Evolutionary conservation across 805 yeast species (phyloP).

Genomic region (Kluyveromyces lactis): DNA sequence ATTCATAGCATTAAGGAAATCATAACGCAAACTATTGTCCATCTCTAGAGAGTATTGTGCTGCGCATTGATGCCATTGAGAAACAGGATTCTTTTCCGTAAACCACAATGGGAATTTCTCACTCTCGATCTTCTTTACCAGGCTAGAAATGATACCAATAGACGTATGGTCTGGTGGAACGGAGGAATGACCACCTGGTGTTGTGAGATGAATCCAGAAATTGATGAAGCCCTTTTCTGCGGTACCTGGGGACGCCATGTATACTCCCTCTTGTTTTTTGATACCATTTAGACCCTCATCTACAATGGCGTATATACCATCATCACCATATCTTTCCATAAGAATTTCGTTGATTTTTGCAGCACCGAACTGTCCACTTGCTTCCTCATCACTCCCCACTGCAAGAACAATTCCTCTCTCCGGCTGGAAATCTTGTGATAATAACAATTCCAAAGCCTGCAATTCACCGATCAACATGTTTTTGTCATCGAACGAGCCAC

Average conservation of each 20-base stretch:
- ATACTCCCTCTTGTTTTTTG: slow-evolving; percentile 32
- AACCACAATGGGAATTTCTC: slow-evolving; percentile 39
- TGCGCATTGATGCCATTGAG: slow-evolving; percentile 48
- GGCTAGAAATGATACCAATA: slow-evolving; percentile 58
- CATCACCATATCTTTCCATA: slow-evolving; percentile 44
- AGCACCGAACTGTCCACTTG: slow-evolving; percentile 59
- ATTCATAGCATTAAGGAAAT: slow-evolving; percentile 11
- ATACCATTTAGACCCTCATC: slow-evolving; percentile 54
- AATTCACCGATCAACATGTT: slow-evolving; percentile 53
- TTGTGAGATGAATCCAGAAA: slow-evolving; percentile 24
- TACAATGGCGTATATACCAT: slow-evolving; percentile 51
- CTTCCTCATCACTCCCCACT: slow-evolving; percentile 73
- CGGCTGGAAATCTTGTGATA: slow-evolving; percentile 41
- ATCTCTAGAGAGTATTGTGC: slow-evolving; percentile 34
- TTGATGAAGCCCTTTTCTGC: slow-evolving; percentile 54
- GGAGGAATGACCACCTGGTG: slow-evolving; percentile 55
- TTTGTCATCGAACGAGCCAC: slow-evolving; percentile 72
- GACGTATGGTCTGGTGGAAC: slow-evolving; percentile 61
- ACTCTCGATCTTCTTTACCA: slow-evolving; percentile 45
- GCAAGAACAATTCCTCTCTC: slow-evolving; percentile 51
- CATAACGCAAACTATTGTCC: slow-evolving; percentile 8
- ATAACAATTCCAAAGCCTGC: slow-evolving; percentile 48
- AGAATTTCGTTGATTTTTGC: slow-evolving; percentile 36
- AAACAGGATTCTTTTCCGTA: slow-evolving; percentile 47
- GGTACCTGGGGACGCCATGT: slow-evolving; percentile 42